Evolutionary conservation across 306 rosid genomes (phyloP).

Genomic region (Cicer chorassanicum): DNA sequence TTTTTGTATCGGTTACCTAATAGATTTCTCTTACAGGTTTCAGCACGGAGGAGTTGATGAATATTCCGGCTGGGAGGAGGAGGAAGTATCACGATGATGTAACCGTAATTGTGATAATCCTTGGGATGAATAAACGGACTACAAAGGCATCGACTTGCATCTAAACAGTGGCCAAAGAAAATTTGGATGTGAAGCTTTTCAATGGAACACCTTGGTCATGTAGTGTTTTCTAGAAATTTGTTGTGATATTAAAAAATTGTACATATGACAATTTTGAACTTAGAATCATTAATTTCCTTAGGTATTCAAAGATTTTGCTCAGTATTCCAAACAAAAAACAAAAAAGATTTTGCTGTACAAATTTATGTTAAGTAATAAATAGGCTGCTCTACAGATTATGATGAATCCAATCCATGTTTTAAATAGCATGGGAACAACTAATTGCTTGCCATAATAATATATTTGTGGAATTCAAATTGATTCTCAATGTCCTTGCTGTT

Average conservation of each 20-base stretch:
- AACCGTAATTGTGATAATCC: slow-evolving; percentile 82
- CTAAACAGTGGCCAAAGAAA: slow-evolving; percentile 35
- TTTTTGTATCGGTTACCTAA: slow-evolving; percentile 9
- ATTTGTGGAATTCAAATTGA: slow-evolving; percentile 6
- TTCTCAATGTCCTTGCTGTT: neutral
- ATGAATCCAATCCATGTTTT: slow-evolving; percentile 1
- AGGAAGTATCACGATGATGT: slow-evolving; percentile 97
- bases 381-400: neutral
- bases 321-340: neutral
- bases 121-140: slow-evolving; percentile 88
- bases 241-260: slow-evolving; percentile 40
- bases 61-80: slow-evolving; percentile 88
- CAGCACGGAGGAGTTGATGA: slow-evolving; percentile 89
- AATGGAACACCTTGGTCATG: slow-evolving; percentile 35
- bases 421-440: neutral
- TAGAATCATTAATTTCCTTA: slow-evolving; percentile 37
- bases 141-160: slow-evolving; percentile 83
- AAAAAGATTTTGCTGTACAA: neutral
- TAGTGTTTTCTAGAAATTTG: slow-evolving; percentile 26
- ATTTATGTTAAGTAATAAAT: neutral
- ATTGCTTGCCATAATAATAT: slow-evolving; percentile 3
- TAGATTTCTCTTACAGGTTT: slow-evolving; percentile 65
- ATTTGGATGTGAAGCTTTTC: slow-evolving; percentile 37
- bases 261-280: slow-evolving; percentile 38
- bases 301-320: slow-evolving; percentile 20